Conservation (phyloP, 192 early-diverging fungal species). For the Backusella tuberculispora region DNA sequence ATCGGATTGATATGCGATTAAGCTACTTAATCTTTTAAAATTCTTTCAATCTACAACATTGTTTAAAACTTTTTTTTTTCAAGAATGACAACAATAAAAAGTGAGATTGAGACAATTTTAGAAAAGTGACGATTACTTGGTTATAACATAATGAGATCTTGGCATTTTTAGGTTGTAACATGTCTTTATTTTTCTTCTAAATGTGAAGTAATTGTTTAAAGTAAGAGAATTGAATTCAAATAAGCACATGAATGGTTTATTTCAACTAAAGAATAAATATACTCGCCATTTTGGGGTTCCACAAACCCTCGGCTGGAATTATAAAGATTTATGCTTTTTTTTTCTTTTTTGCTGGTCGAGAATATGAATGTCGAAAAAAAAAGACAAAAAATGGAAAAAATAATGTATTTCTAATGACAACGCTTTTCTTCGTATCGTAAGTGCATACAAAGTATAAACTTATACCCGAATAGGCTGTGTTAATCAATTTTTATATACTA, state of each 20-base stretch:
- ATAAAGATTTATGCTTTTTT: background rate
- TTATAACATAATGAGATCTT: too few relatives aligned
- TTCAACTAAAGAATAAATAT: background rate
- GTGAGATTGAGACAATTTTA: too few relatives aligned
- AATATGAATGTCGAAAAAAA: background rate
- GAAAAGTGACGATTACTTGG: too few relatives aligned
- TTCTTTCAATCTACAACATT: background rate
- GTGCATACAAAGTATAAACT: too few relatives aligned
- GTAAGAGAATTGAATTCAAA: background rate
- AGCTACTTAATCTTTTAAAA: background rate
- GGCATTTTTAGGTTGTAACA: too few relatives aligned
- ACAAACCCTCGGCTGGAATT: background rate
- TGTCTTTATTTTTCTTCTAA: too few relatives aligned
- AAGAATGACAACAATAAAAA: background rate
- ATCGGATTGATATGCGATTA: background rate
- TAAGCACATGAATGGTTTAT: too few relatives aligned
- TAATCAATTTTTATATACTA: too few relatives aligned
- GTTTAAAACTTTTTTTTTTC: too few relatives aligned
- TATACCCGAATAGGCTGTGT: too few relatives aligned
- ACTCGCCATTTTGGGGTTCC: background rate
- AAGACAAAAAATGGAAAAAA: conserved; percentile 2
- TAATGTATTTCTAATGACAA: background rate
- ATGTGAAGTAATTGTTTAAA: too few relatives aligned
- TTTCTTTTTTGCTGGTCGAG: background rate
- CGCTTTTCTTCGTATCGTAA: background rate